Percentiles rank a stretch among this genome's conserved stretches.
phyloP scores from a whole-genome alignment of 352 stramenopile species.

The Phytopythium delawarense region DNA sequence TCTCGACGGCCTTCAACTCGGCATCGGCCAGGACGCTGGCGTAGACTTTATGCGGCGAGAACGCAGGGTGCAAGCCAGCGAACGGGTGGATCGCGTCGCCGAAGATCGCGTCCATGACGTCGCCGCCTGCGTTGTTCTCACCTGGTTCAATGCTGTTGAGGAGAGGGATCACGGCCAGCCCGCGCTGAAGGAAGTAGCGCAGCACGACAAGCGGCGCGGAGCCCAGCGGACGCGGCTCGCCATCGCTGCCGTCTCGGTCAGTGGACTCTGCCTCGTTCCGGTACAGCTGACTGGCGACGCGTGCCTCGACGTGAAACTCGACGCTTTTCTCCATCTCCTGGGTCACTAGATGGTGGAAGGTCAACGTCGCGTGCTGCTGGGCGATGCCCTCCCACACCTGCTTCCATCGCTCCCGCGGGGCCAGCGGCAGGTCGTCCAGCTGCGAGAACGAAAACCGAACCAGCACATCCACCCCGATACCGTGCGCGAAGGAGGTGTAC shows the following conservation, averaged over 20 bases:
- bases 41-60: slow-evolving; percentile 42
- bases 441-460: slow-evolving; percentile 26
- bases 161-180: slow-evolving; percentile 40
- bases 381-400: slow-evolving; percentile 26
- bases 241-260: background rate
- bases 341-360: slow-evolving; percentile 37
- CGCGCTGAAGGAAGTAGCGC: slow-evolving; percentile 49
- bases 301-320: slow-evolving; percentile 27
- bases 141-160: slow-evolving; percentile 10
- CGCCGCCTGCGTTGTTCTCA: slow-evolving; percentile 6
- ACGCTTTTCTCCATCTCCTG: slow-evolving; percentile 35
- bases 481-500: slow-evolving; percentile 37
- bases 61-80: slow-evolving; percentile 21
- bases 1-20: slow-evolving; percentile 33
- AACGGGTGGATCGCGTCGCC: slow-evolving; percentile 38
- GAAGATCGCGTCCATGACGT: slow-evolving; percentile 30
- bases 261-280: slow-evolving; percentile 5
- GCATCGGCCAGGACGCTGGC: slow-evolving; percentile 40
- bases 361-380: slow-evolving; percentile 19
- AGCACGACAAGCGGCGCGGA: slow-evolving; percentile 31
- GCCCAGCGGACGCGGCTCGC: slow-evolving; percentile 20
- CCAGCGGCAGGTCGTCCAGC: slow-evolving; percentile 17
- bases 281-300: slow-evolving; percentile 2
- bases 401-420: slow-evolving; percentile 22
- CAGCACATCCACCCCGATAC: slow-evolving; percentile 35